Percentiles rank a stretch among this genome's conserved stretches.
Evolutionary conservation across 129 eudicot species (phyloP).

Genomic region (Flaveria robusta): DNA sequence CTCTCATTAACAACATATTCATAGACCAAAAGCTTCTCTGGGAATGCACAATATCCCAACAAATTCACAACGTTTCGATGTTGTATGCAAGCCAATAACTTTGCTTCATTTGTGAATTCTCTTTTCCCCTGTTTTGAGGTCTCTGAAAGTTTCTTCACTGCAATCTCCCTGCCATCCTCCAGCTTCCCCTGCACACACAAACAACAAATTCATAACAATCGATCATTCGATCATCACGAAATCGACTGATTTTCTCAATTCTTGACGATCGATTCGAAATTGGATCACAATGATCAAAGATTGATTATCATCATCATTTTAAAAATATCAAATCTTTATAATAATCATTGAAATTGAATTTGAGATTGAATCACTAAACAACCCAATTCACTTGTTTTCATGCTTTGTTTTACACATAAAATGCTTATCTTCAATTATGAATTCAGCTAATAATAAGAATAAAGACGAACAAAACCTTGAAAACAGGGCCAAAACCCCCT

Average conservation of each 20-base stretch:
- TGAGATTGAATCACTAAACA: too few relatives aligned
- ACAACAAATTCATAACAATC: constrained; percentile 19
- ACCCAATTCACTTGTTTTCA: too few relatives aligned
- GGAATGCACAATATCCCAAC: constrained; percentile 64
- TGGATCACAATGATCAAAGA: background rate
- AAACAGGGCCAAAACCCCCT: constrained; percentile 94
- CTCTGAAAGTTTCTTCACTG: constrained; percentile 74
- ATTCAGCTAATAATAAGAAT: background rate
- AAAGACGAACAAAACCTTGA: constrained; percentile 44
- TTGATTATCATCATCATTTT: background rate
- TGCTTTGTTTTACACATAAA: too few relatives aligned
- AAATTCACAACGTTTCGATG: constrained; percentile 76
- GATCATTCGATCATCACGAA: background rate
- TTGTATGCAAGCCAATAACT: constrained; percentile 66
- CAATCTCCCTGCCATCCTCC: constrained; percentile 76
- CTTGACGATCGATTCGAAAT: too few relatives aligned
- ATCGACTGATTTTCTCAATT: background rate
- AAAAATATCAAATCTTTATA: background rate
- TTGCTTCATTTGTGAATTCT: constrained; percentile 77
- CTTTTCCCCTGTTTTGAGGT: constrained; percentile 67
- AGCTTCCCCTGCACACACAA: constrained; percentile 58
- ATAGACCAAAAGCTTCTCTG: constrained; percentile 76
- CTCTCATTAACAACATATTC: constrained; percentile 76
- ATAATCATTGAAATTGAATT: too few relatives aligned
- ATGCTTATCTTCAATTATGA: constrained; percentile 10